Percentiles rank a stretch among this genome's conserved stretches.
phyloP scores from a whole-genome alignment of 2,329 filamentous ascomycete genomes.

The Trichoderma semiorbis region DNA sequence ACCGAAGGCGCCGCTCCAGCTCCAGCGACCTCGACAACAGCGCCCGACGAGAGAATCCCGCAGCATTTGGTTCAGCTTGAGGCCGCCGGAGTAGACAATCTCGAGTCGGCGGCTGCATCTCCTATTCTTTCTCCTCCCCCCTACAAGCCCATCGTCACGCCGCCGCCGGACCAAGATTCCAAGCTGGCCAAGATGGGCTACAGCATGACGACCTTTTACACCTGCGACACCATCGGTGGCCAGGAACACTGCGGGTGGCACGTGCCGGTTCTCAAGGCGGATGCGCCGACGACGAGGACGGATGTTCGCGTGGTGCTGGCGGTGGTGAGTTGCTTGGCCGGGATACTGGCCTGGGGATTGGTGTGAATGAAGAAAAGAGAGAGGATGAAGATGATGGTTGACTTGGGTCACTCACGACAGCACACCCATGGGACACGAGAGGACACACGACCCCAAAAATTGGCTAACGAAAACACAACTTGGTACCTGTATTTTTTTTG shows the following conservation, averaged over 20 bases:
- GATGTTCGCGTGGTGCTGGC: conserved; percentile 24
- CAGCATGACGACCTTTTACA: conserved; percentile 34
- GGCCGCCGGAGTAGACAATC: neutral
- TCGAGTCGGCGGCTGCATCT: neutral
- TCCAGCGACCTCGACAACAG: neutral
- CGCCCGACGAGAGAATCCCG: neutral
- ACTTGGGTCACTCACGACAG: neutral
- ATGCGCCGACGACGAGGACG: conserved; percentile 22
- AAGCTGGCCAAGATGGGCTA: conserved; percentile 31
- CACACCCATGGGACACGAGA: neutral
- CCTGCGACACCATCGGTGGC: conserved; percentile 31
- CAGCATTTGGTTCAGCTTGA: neutral
- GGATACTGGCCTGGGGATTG: conserved; percentile 26
- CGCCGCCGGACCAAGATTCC: conserved; percentile 31
- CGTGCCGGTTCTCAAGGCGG: conserved; percentile 31
- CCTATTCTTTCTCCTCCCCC: neutral
- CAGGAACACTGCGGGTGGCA: conserved; percentile 37
- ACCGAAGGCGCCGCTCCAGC: conserved; percentile 3
- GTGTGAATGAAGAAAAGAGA: conserved; percentile 20
- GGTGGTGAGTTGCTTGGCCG: conserved; percentile 24
- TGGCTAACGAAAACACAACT: neutral
- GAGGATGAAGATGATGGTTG: neutral
- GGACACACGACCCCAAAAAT: neutral
- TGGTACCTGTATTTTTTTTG: neutral
- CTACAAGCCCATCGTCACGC: conserved; percentile 32